Conservation (phyloP, 345 rosid species). For the Fremontodendron californicum region DNA sequence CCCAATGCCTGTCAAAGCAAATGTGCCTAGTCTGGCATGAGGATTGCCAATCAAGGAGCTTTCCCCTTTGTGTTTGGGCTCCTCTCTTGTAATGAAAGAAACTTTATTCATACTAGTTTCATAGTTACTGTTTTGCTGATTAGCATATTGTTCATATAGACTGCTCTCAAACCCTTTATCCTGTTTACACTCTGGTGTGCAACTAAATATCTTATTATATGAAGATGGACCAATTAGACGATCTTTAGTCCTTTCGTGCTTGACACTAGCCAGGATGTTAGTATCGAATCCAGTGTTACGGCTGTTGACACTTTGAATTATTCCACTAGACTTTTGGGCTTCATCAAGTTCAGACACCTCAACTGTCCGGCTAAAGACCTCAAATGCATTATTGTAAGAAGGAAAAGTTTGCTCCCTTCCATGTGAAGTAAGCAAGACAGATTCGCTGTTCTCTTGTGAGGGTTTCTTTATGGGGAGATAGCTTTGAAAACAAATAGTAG, state of each 20-base stretch:
- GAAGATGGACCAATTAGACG: conserved; percentile 12
- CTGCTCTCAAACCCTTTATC: conserved; percentile 21
- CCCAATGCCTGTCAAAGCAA: conserved; percentile 14
- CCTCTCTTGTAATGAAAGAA: background rate
- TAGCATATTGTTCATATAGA: conserved; percentile 3
- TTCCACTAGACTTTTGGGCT: conserved; percentile 15
- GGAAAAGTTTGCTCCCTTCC: conserved; percentile 23
- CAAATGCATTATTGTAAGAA: conserved; percentile 14
- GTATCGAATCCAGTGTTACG: conserved; percentile 1
- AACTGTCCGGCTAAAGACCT: conserved; percentile 16
- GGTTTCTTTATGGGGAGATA: conserved; percentile 7
- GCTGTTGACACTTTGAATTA: background rate
- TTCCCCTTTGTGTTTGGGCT: conserved; percentile 6
- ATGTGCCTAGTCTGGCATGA: conserved; percentile 15
- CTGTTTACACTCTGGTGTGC: conserved; percentile 16
- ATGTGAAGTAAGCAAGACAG: conserved; percentile 20
- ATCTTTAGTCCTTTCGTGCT: conserved; percentile 16
- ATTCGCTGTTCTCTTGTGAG: conserved; percentile 22
- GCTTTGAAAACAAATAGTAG: conserved; percentile 17
- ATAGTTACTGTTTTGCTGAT: conserved; percentile 11
- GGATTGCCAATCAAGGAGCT: conserved; percentile 18
- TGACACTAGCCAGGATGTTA: background rate
- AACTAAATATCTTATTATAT: conserved; percentile 13
- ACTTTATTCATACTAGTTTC: conserved; percentile 18
- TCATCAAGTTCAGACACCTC: conserved; percentile 12